Conservation (phyloP, 2,329 filamentous ascomycete genomes). For the Beauveria bassiana region DNA sequence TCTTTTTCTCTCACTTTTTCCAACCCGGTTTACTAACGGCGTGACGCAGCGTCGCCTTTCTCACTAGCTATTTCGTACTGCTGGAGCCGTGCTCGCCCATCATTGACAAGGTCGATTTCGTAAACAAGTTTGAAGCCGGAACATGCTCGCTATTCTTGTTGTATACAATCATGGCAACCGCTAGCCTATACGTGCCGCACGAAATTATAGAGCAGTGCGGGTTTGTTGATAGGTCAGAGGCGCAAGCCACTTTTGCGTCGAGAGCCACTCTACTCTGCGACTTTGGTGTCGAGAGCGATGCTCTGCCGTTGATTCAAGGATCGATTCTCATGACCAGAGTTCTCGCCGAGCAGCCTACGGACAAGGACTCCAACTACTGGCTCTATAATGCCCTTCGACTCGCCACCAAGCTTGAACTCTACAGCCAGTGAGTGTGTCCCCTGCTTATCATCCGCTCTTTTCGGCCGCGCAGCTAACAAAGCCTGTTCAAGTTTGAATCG, state of each 20-base stretch:
- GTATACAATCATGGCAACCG: not conserved
- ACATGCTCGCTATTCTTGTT: constrained; percentile 3
- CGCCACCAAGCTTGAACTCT: not conserved
- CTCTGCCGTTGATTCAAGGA: not conserved
- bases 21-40: not conserved
- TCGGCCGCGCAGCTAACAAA: not conserved
- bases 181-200: not conserved
- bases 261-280: not conserved
- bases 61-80: not conserved
- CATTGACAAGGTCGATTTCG: constrained; percentile 2
- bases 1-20: no score
- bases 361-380: constrained; percentile 9
- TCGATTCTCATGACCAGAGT: not conserved
- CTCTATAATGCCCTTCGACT: constrained; percentile 4
- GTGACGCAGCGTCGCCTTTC: not conserved
- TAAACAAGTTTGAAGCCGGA: not conserved
- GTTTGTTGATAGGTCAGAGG: not conserved
- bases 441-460: not conserved
- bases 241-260: not conserved
- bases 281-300: not conserved
- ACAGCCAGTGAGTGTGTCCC: constrained; percentile 4
- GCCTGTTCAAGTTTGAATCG: not conserved
- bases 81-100: not conserved
- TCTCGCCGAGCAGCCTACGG: not conserved
- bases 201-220: not conserved